Evolutionary conservation across 768 basidiomycete species (phyloP).

Genomic region (Lyophyllum shimeji): DNA sequence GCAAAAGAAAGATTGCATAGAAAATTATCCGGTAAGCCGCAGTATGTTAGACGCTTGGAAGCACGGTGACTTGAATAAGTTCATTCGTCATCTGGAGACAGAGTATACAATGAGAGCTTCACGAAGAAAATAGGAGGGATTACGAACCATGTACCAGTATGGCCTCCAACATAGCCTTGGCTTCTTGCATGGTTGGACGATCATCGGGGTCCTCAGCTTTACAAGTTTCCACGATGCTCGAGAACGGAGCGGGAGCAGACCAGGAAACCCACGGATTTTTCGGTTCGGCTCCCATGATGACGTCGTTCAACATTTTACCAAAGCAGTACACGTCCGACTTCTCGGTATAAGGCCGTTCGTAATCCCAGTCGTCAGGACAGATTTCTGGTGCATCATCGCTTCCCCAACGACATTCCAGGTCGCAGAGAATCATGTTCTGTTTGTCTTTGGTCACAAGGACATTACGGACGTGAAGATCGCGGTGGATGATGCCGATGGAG

Average conservation of each 20-base stretch:
- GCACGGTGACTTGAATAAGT: neutral
- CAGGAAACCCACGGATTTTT: neutral
- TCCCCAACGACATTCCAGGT: constrained; percentile 1
- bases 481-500: constrained; percentile 4
- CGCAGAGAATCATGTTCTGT: neutral
- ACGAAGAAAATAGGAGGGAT: neutral
- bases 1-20: too few species aligned
- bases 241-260: constrained; percentile 1
- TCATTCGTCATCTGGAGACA: neutral
- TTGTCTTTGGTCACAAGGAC: neutral
- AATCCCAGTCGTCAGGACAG: neutral
- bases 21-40: too few species aligned
- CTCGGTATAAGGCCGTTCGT: neutral
- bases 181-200: constrained; percentile 5
- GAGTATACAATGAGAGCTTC: neutral
- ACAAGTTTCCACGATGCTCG: neutral
- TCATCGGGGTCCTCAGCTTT: neutral
- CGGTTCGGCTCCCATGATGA: neutral
- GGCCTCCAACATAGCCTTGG: neutral
- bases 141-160: neutral
- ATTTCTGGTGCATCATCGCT: neutral
- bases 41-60: neutral
- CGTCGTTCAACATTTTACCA: neutral
- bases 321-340: constrained; percentile 7
- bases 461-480: constrained; percentile 1